Conservation (phyloP, 2,329 filamentous ascomycete genomes). For the Orbilia javanica region DNA sequence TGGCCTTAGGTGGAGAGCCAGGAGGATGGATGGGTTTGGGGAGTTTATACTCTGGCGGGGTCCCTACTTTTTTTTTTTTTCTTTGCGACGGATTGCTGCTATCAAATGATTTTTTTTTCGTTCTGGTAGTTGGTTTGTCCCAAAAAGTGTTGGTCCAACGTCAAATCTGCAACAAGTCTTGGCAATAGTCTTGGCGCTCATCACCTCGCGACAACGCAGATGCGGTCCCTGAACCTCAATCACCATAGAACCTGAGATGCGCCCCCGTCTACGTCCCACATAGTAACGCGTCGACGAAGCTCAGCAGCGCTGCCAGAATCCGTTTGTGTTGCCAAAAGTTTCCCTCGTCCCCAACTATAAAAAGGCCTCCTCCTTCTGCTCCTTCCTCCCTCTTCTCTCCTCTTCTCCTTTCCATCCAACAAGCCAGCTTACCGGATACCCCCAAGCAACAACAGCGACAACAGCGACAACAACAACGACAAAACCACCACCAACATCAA, state of each 20-base stretch:
- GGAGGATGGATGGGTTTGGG: not conserved
- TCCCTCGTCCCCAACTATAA: not conserved
- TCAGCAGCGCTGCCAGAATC: not conserved
- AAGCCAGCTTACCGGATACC: not conserved
- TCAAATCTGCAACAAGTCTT: constrained; percentile 26
- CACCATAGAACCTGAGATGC: not conserved
- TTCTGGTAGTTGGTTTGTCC: not conserved
- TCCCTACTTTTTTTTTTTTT: not conserved
- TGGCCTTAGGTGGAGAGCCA: not conserved
- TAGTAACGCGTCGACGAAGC: constrained; percentile 1
- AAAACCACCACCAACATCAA: not conserved
- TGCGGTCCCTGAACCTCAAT: constrained; percentile 6
- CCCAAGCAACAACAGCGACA: constrained; percentile 9
- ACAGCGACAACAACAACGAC: not conserved
- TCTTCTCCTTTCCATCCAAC: constrained; percentile 4
- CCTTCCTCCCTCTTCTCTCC: no score
- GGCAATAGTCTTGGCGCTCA: constrained; percentile 12
- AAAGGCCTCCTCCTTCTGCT: not conserved
- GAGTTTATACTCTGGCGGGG: constrained; percentile 31
- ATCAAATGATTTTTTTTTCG: constrained; percentile 50
- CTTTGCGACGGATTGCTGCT: constrained; percentile 41
- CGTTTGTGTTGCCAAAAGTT: not conserved
- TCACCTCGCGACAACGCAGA: constrained; percentile 18
- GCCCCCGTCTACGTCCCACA: not conserved
- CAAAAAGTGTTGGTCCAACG: constrained; percentile 45